These are phyloP conservation scores for Solanum pimpinellifolium DNA, from an alignment of 257 asterid genomes.

Conservation along the genomic window DNA sequence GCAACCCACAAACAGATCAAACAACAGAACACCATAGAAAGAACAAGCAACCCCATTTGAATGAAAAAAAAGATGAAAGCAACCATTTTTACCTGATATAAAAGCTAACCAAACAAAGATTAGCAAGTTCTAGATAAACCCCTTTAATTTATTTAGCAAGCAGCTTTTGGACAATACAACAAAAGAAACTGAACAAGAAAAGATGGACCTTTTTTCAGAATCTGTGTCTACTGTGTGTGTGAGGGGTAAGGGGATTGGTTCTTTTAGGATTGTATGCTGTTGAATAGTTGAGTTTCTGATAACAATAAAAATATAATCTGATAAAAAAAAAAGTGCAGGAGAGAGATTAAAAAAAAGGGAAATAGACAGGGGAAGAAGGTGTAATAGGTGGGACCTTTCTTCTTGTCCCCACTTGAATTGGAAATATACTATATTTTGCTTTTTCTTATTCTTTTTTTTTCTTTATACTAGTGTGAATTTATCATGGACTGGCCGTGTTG, in stretches of 20 bases:
- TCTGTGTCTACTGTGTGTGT: not conserved
- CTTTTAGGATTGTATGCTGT: constrained; percentile 1
- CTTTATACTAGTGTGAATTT: too few relatives aligned
- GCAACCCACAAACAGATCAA: not conserved
- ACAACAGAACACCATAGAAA: not conserved
- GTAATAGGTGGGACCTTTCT: not conserved
- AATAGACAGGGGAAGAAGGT: not conserved
- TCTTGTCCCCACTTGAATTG: not conserved
- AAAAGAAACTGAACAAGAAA: not conserved
- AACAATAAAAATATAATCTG: not conserved
- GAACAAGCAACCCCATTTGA: not conserved
- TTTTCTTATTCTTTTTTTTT: not conserved
- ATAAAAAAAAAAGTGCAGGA: not conserved
- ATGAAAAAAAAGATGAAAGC: not conserved
- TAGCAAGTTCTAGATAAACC: not conserved
- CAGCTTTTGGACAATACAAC: not conserved
- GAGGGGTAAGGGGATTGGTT: not conserved
- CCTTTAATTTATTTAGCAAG: not conserved
- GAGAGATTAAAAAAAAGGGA: not conserved
- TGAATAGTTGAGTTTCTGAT: constrained; percentile 2
- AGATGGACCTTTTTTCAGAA: not conserved
- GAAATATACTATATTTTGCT: not conserved
- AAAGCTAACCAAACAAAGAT: not conserved
- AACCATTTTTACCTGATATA: not conserved
- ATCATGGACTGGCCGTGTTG: too few relatives aligned